Conservation (phyloP, 768 basidiomycete species). For the Naganishia friedmannii region DNA sequence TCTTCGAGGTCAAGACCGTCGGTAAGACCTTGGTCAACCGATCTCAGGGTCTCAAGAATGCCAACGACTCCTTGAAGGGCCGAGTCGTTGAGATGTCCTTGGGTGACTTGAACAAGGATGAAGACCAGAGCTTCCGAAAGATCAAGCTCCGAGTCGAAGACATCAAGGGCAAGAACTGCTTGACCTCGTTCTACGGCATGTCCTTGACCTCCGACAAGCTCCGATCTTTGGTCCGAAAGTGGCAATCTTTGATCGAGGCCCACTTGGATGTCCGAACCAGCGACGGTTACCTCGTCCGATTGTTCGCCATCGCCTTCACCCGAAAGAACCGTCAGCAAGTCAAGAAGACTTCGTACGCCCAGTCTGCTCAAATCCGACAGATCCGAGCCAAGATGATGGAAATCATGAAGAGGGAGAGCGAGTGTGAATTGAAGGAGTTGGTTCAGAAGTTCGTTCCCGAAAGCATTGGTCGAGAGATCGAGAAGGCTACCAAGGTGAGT, state of each 20-base stretch:
- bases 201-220: slow-evolving; percentile 99
- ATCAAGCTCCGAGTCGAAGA: slow-evolving; percentile 93
- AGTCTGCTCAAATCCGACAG: slow-evolving; percentile 89
- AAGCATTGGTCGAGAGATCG: slow-evolving; percentile 98
- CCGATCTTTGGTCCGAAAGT: slow-evolving; percentile 98
- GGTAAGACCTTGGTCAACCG: slow-evolving; percentile 99
- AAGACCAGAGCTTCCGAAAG: slow-evolving; percentile 99
- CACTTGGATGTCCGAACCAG: slow-evolving; percentile 99
- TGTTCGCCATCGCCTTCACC: slow-evolving; percentile 98
- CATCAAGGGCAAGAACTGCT: slow-evolving; percentile 84
- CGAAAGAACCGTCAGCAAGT: slow-evolving; percentile 95
- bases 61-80: slow-evolving; percentile 95
- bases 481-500: slow-evolving; percentile 70
- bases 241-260: slow-evolving; percentile 98
- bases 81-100: slow-evolving; percentile 94
- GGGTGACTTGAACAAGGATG: slow-evolving; percentile 97
- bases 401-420: slow-evolving; percentile 74
- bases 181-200: slow-evolving; percentile 99
- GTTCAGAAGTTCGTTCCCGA: slow-evolving; percentile 99
- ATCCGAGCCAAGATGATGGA: slow-evolving; percentile 99
- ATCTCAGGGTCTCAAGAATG: slow-evolving; percentile 97
- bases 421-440: slow-evolving; percentile 82
- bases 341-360: slow-evolving; percentile 97
- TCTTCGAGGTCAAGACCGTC: slow-evolving; percentile 92
- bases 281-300: slow-evolving; percentile 97